Percentiles rank a stretch among this genome's conserved stretches.
Conservation (phyloP, 116 monocot species). For the Phalaenopsis hybrid region DNA sequence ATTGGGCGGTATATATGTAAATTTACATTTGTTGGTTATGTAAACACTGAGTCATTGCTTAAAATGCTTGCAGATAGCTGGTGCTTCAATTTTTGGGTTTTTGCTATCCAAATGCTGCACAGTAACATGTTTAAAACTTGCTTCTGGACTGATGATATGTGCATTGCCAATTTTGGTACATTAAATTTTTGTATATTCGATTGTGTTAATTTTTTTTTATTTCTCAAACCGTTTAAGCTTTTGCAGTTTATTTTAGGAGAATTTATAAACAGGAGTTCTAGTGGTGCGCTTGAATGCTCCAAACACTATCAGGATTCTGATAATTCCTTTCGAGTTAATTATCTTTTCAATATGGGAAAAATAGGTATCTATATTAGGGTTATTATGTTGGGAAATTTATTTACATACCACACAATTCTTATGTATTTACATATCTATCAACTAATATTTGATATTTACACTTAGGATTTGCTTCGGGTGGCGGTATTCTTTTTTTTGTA, state of each 20-base stretch:
- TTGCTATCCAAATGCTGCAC: slow-evolving; percentile 66
- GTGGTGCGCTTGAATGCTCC: slow-evolving; percentile 55
- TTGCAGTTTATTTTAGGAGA: slow-evolving; percentile 64
- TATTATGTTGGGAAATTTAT: background rate
- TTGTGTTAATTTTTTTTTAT: background rate
- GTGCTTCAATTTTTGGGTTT: slow-evolving; percentile 80
- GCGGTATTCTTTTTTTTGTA: too few relatives aligned
- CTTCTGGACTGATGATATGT: slow-evolving; percentile 69
- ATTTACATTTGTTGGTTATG: background rate
- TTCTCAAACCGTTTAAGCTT: slow-evolving; percentile 1
- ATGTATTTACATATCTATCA: too few relatives aligned
- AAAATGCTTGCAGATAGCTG: slow-evolving; percentile 52
- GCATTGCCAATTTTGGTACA: slow-evolving; percentile 69
- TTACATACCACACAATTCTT: too few relatives aligned
- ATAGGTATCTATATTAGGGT: slow-evolving; percentile 25
- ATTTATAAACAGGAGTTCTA: slow-evolving; percentile 61
- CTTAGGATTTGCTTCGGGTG: too few relatives aligned
- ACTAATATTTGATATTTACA: too few relatives aligned
- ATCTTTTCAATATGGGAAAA: slow-evolving; percentile 27
- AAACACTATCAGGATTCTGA: slow-evolving; percentile 35
- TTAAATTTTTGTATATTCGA: background rate
- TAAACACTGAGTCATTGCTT: background rate
- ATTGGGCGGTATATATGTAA: too few relatives aligned
- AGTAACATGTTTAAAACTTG: slow-evolving; percentile 80
- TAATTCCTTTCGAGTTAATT: slow-evolving; percentile 13